phyloP scores from a whole-genome alignment of 2,329 filamentous ascomycete genomes.

The Albifimbria verrucaria region DNA sequence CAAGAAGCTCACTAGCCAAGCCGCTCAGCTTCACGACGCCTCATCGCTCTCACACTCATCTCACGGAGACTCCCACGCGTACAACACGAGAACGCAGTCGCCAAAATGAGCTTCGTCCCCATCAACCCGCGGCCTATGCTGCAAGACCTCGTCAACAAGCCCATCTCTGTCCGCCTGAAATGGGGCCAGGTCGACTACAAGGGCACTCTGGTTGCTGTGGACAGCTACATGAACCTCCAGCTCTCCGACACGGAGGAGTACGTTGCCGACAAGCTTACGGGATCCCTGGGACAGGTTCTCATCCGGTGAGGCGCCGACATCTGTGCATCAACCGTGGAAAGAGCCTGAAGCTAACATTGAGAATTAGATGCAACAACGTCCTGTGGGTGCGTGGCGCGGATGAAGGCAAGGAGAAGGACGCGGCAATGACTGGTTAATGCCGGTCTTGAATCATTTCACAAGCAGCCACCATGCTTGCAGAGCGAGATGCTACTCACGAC shows the following conservation, averaged over 20 bases:
- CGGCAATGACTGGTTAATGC: conserved; percentile 55
- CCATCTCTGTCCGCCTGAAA: conserved; percentile 89
- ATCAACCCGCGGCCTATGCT: conserved; percentile 97
- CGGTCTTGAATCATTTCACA: not conserved
- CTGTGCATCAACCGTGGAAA: not conserved
- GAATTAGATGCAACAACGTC: conserved; percentile 85
- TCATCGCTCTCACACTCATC: not conserved
- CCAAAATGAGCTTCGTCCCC: conserved; percentile 66
- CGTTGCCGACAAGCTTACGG: conserved; percentile 81
- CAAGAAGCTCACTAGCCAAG: too few relatives aligned
- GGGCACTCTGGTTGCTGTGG: conserved; percentile 84
- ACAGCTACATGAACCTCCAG: conserved; percentile 99
- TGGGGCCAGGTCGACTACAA: conserved; percentile 99
- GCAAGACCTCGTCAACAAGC: conserved; percentile 87
- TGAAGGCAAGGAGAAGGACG: conserved; percentile 47
- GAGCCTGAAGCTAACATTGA: conserved; percentile 9
- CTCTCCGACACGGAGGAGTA: conserved; percentile 88
- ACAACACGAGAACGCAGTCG: too few relatives aligned
- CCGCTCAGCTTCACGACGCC: too few relatives aligned
- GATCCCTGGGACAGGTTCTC: conserved; percentile 82
- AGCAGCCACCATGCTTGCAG: not conserved
- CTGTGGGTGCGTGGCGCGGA: conserved; percentile 74
- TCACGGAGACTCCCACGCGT: too few relatives aligned
- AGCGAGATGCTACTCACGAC: too few relatives aligned
- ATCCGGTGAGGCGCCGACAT: conserved; percentile 62